Base-by-base conservation (phyloP, 345 rosid genomes). In the Sisymbrium altissimum region DNA sequence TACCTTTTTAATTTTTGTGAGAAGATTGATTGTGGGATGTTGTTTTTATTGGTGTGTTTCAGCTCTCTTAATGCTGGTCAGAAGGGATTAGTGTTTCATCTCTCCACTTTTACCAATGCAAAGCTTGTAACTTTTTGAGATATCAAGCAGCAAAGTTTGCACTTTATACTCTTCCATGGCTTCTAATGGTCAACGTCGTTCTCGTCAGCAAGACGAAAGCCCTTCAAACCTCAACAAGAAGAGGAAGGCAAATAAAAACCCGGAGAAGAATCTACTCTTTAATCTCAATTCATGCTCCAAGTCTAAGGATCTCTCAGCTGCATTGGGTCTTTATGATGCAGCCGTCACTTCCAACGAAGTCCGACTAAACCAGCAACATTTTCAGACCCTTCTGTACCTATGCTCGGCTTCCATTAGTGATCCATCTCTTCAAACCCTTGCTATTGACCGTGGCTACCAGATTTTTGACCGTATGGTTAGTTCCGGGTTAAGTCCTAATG, bases 351-450 rank as follows among this genome's bases (percentile, higher is more conserved):
- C 79, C 13, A 66, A 64, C 23, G 74, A 83, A 18, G 78, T 70
- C 59, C 84, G 80, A 17, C 82, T 91, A 62, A 82, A 63, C 57
- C 96, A 80, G 19, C 82, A 86, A 50, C 91, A 89, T 68, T 84
- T 85, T 66, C 90, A 91, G 66, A 68, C 86, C 30, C 84, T 91
- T 35, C 86, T 93, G n/a, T 89, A 89, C 79, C 89, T 89, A 58
- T 88, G 94, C 68, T 86, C 96, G 0, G 75, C 72, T 8, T 73
- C 72, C 40, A 57, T 68, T 27, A 48, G 43, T 52, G 76, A 79
- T 2, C 30, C 79, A 5, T 74, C 57, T 13, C 71, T 70, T 65
- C 74, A 74, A 50, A 63, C 58, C n/a, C 52, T 79, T 18, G 79
- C 82, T 49, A 55, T 79, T 0, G 76, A 79, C 18, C 72, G 71